phyloP scores from a whole-genome alignment of 2,329 filamentous ascomycete species.

The Paecilomyces formosus region DNA sequence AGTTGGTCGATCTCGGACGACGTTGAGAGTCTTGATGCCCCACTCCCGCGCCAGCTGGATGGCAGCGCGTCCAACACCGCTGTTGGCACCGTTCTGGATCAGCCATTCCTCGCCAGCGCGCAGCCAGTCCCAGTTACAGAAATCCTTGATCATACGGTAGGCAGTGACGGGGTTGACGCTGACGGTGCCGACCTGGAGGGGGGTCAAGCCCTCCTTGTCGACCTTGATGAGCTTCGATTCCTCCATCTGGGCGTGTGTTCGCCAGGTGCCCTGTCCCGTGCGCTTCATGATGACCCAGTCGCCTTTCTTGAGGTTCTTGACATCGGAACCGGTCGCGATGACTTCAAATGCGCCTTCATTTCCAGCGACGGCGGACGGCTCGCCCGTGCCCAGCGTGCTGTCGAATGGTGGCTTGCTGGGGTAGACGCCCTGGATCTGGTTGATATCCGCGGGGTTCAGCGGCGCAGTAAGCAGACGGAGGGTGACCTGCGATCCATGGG shows the following conservation, averaged over 20 bases:
- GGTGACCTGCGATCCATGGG: conserved; percentile 58
- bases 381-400: conserved; percentile 64
- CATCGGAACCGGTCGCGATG: conserved; percentile 57
- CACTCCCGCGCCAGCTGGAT: conserved; percentile 81
- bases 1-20: conserved; percentile 67
- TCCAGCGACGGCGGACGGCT: conserved; percentile 56
- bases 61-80: conserved; percentile 80
- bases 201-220: conserved; percentile 61
- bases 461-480: conserved; percentile 83
- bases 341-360: conserved; percentile 95
- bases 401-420: conserved; percentile 75
- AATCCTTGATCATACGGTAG: conserved; percentile 85
- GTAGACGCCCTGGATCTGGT: conserved; percentile 96
- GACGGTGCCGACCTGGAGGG: conserved; percentile 78
- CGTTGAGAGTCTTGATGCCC: conserved; percentile 86
- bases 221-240: conserved; percentile 60
- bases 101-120: conserved; percentile 74
- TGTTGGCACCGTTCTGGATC: conserved; percentile 95
- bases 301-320: conserved; percentile 59
- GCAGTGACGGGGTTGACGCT: conserved; percentile 91
- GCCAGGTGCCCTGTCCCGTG: conserved; percentile 86
- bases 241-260: conserved; percentile 72
- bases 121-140: conserved; percentile 49
- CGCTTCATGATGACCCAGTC: conserved; percentile 90
- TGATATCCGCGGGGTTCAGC: conserved; percentile 96